Evolutionary conservation across 805 yeast species (phyloP).

Genomic region (Candida golubevii): DNA sequence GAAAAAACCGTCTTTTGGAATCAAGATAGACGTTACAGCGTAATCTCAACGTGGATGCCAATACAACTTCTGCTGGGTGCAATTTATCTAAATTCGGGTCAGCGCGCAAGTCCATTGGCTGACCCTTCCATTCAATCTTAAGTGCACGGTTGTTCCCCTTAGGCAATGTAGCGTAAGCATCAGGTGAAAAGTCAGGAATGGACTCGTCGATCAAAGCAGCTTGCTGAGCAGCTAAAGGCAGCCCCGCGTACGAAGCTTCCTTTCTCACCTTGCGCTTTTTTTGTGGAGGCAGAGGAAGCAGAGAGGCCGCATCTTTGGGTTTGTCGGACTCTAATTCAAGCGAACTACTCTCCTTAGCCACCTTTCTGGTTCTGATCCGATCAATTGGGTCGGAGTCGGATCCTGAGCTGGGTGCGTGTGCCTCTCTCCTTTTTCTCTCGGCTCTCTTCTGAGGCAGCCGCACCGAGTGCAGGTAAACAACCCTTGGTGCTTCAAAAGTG

Average conservation of each 20-base stretch:
- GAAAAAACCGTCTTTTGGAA: conserved; percentile 67
- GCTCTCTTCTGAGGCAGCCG: conserved; percentile 10
- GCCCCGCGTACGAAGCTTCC: conserved; percentile 23
- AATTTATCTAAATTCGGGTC: conserved; percentile 72
- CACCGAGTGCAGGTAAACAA: conserved; percentile 5
- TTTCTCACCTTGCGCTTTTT: conserved; percentile 38
- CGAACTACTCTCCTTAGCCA: conserved; percentile 33
- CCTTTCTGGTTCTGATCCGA: conserved; percentile 58
- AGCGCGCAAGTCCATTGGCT: conserved; percentile 80
- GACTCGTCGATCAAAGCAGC: conserved; percentile 61
- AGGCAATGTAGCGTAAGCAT: conserved; percentile 55
- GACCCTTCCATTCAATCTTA: conserved; percentile 97
- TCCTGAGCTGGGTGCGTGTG: conserved; percentile 21
- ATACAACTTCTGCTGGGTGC: conserved; percentile 85
- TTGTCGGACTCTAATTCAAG: conserved; percentile 3
- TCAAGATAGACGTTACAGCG: conserved; percentile 81
- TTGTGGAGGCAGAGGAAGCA: conserved; percentile 28
- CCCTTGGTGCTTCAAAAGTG: conserved; percentile 15
- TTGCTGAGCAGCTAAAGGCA: conserved; percentile 39
- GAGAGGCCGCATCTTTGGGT: conserved; percentile 17
- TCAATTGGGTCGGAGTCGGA: conserved; percentile 38
- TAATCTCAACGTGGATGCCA: conserved; percentile 85
- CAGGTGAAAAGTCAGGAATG: conserved; percentile 82
- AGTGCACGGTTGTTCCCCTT: conserved; percentile 60
- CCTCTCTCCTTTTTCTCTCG: conserved; percentile 19